Evolutionary conservation across 2,329 filamentous ascomycete species (phyloP).

Genomic region (Coniochaeta sp.): DNA sequence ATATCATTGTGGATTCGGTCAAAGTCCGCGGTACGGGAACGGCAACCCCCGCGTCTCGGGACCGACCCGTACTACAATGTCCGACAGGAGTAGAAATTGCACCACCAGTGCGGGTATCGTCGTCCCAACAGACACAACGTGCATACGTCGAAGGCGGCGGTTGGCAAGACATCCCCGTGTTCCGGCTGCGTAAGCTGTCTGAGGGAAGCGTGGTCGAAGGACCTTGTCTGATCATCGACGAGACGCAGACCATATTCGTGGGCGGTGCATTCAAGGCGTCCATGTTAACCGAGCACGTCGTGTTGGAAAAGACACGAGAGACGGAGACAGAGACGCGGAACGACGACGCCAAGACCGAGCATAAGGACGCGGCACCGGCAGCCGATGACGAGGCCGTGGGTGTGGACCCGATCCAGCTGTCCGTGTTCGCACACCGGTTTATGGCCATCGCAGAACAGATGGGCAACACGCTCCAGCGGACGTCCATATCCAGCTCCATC

Average conservation of each 20-base stretch:
- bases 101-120: not conserved
- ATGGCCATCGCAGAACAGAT: constrained; percentile 82
- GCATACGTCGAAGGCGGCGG: constrained; percentile 21
- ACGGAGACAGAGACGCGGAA: no score
- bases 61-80: no score
- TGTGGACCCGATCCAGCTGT: constrained; percentile 56
- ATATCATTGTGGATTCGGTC: not conserved
- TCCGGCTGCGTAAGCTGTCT: constrained; percentile 16
- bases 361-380: not conserved
- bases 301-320: no score
- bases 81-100: no score
- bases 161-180: constrained; percentile 19
- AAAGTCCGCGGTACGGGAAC: not conserved
- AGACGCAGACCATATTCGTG: constrained; percentile 22
- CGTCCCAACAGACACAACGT: constrained; percentile 12
- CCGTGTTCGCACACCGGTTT: constrained; percentile 67
- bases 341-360: not conserved
- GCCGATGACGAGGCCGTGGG: not conserved
- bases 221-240: constrained; percentile 15
- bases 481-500: constrained; percentile 70
- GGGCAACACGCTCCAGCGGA: constrained; percentile 70
- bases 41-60: not conserved
- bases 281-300: constrained; percentile 18
- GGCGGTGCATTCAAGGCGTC: constrained; percentile 18
- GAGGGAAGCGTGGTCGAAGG: constrained; percentile 8